Evolutionary conservation across 768 basidiomycete genomes (phyloP), one percentile per base, ranked within the genome.

Genomic region (Mycena alexandri): DNA sequence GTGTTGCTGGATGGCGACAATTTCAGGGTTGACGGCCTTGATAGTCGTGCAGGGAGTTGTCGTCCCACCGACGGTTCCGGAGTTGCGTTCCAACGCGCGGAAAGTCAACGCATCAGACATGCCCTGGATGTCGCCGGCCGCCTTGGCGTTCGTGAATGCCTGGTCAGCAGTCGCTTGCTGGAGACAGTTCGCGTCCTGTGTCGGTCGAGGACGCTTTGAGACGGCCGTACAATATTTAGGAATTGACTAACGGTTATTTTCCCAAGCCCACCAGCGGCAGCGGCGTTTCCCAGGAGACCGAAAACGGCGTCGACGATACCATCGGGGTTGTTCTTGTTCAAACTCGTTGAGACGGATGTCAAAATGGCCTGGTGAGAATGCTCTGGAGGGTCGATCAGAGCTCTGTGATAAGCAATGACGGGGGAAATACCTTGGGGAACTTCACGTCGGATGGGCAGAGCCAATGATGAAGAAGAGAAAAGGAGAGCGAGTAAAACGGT

Each of bases 121-220:
- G 33, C 87, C 88, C 25, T 83, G 77, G 46, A 90, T 79, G 73
- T 90, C 84, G 19, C 84, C 83, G 3, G 82, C 84, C 14, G 87
- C 86, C 75, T 91, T 91, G 47, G 90, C 89, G 74, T 91, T 91
- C 42, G 89, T 89, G 80, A 91, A 92, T 0, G 90, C 90, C 73
- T 87, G 88, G 72, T 90, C 89, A 50, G 89, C 89, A 8, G 84
- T 86, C 0, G 86, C 87, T 79, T 89, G 87, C 72, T 90, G 89
- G 21, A 91, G 81, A 75, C 90, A 91, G 60, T 84, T 86, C 13
- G 85, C 75, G 71, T 90, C 84, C 85, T 87, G 9, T 11, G 11
- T 14, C 6, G 29, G 29, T 11, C 38, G 16, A 22, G 14, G 5
- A 61, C 33, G 29, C 53, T 25, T 22, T 14, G 52, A 46, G 59